Base-by-base conservation (phyloP, 441 rosid species). In the Breynia disticha region DNA sequence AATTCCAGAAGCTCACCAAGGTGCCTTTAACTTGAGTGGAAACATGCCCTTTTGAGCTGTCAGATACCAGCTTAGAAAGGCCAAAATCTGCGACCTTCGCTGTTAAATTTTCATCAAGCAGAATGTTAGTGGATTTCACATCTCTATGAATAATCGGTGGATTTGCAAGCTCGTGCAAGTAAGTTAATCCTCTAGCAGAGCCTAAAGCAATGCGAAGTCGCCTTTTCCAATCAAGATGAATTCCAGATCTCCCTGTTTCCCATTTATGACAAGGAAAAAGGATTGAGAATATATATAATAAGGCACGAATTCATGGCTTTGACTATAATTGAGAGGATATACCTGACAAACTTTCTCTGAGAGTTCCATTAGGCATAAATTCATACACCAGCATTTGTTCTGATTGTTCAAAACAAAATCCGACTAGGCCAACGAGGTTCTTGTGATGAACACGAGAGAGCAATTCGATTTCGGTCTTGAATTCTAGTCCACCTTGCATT, bases 11-110 rank as follows among this genome's bases (percentile, higher is more conserved):
- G 32, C 80, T 73, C 64, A 93, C 99, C 83, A 86, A 64, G 41
- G 99, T 93, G 77, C 99, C 99, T 66, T 89, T 93, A 46, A 93
- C 99, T 82, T 93, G 99, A 50, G 99, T 93, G 24, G 99, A 89
- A 53, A 89, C 95, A 60, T 89, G 99, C 24, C 96, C 97, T 66
- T 84, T 89, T 39, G 85, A 56, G 63, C 87, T 70, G 71, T 89
- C 96, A 2, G 93, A 83, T 48, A 93, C 90, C 7, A 89, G 81
- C 74, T 93, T 93, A 6, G 95, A 93, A 67, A 93, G 64, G 42
- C 99, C 99, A 60, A 93, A 93, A 69, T 93, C 99, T n/a, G 97
- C 96, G 59, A 93, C 97, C 51, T 89, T 93, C 24, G 99, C 96
- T 0, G 88, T 89, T 72, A 89, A 76, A 47, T 73, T 80, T 64